These are phyloP conservation scores for Mycosarcoma maydis DNA, from an alignment of 1,284 basidiomycete species.

Conservation along the genomic window DNA sequence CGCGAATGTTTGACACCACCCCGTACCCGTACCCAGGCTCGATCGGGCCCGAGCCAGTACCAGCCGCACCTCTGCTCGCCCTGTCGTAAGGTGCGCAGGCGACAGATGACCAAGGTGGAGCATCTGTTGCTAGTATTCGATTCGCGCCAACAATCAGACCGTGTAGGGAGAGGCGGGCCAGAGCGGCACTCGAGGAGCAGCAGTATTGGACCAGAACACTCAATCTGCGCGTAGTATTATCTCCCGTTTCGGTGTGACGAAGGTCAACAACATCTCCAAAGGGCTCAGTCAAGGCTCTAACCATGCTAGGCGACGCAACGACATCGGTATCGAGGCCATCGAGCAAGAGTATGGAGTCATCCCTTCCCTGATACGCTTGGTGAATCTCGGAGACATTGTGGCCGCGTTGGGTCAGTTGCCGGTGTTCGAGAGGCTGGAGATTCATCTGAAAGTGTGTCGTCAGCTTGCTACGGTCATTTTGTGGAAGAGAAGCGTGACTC, in stretches of 20 bases:
- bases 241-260: neutral
- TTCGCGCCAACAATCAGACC: constrained; percentile 16
- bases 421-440: neutral
- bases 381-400: neutral
- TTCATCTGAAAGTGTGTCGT: too few species aligned
- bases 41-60: too few species aligned
- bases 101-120: neutral
- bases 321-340: constrained; percentile 19
- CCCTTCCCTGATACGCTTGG: neutral
- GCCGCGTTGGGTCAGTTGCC: neutral
- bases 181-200: constrained; percentile 25
- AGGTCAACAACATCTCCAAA: constrained; percentile 22
- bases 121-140: constrained; percentile 7
- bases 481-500: neutral
- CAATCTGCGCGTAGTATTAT: neutral
- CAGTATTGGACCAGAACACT: constrained; percentile 15
- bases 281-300: constrained; percentile 32
- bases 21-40: too few species aligned
- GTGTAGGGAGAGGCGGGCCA: constrained; percentile 24
- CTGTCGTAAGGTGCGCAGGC: neutral
- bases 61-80: too few species aligned
- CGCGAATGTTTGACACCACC: too few species aligned
- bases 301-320: constrained; percentile 13
- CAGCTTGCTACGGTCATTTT: neutral
- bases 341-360: constrained; percentile 9